Base-by-base conservation (phyloP, 345 rosid species). In the Carallia pectinifolia region DNA sequence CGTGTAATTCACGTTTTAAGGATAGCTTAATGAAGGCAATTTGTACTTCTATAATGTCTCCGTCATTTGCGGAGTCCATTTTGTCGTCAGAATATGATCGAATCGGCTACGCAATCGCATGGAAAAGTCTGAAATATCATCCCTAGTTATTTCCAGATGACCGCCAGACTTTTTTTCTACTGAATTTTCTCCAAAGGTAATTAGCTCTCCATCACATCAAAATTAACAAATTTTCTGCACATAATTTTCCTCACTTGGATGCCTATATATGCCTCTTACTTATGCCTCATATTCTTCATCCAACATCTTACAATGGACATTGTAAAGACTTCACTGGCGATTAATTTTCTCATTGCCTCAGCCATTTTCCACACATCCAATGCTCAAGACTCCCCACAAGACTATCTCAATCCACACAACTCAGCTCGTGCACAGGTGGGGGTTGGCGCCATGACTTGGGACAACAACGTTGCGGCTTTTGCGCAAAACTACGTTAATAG, bases 331-430 rank as follows among this genome's bases (percentile, higher is more conserved):
- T 65, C 58, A 17, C 44, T 65, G 15, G 19, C 67, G 27, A 44
- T 53, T 53, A 17, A 15, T 53, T 53, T 38, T 29, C n/a, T 69
- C 6, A 6, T 59, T 31, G 8, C 12, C 19, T 50, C 65, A 13
- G 75, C 69, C 56, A 1, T 48, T 27, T 15, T 59, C 15, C 53
- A 9, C 27, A 6, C 33, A 0, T 54, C 75, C 50, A 16, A 23
- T 16, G 70, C 76, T 10, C 76, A 73, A 17, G n/a, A 65, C 65
- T 13, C 61, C 2, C 69, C 13, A 9, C 75, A 71, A 44, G 75
- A 64, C 64, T 71, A 53, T n/a, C 56, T 72, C n/a, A 19, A 67
- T 27, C 67, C 36, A 8, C 77, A 74, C 62, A 74, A 67, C 18
- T 29, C 19, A 8, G 72, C 77, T 33, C 72, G 77, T 13, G 53